Conservation (phyloP, 768 basidiomycete genomes). For the Ramaria sp. region DNA sequence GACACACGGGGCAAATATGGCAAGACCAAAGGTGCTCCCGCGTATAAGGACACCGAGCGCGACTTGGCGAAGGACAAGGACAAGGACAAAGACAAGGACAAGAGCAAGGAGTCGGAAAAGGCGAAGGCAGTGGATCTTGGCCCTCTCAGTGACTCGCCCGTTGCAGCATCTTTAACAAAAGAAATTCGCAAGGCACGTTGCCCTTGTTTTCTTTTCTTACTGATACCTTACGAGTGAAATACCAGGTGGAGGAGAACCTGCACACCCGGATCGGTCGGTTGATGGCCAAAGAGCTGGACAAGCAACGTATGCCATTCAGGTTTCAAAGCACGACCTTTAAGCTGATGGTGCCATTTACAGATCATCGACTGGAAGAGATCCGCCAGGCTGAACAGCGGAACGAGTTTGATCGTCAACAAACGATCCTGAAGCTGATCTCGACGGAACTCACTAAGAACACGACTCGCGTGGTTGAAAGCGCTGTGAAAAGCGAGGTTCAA, state of each 20-base stretch:
- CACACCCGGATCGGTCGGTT: slow-evolving; percentile 68
- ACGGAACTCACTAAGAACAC: slow-evolving; percentile 81
- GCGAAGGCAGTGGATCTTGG: slow-evolving; percentile 17
- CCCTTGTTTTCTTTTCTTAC: not conserved
- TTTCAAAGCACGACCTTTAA: not conserved
- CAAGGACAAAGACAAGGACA: slow-evolving; percentile 35
- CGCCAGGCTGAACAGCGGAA: slow-evolving; percentile 68
- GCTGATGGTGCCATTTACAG: slow-evolving; percentile 27
- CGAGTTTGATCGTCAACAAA: slow-evolving; percentile 79
- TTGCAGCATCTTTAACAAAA: slow-evolving; percentile 52
- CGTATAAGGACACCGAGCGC: slow-evolving; percentile 19
- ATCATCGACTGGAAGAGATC: slow-evolving; percentile 76
- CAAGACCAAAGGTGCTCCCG: slow-evolving; percentile 27
- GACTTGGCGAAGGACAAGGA: slow-evolving; percentile 33
- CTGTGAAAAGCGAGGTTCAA: slow-evolving; percentile 77
- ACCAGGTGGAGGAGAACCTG: slow-evolving; percentile 68
- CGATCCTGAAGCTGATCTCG: slow-evolving; percentile 80
- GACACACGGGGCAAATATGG: slow-evolving; percentile 42
- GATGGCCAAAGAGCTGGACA: slow-evolving; percentile 81
- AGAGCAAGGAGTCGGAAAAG: slow-evolving; percentile 20
- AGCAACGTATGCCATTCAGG: slow-evolving; percentile 55
- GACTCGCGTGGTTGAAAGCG: slow-evolving; percentile 80
- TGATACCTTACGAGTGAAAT: not conserved
- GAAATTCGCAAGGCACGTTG: slow-evolving; percentile 45
- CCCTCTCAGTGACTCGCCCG: slow-evolving; percentile 38